Percentiles rank a stretch among this genome's conserved stretches.
Evolutionary conservation across 2,329 filamentous ascomycete genomes (phyloP).

Genomic region (Sporothrix luriei): DNA sequence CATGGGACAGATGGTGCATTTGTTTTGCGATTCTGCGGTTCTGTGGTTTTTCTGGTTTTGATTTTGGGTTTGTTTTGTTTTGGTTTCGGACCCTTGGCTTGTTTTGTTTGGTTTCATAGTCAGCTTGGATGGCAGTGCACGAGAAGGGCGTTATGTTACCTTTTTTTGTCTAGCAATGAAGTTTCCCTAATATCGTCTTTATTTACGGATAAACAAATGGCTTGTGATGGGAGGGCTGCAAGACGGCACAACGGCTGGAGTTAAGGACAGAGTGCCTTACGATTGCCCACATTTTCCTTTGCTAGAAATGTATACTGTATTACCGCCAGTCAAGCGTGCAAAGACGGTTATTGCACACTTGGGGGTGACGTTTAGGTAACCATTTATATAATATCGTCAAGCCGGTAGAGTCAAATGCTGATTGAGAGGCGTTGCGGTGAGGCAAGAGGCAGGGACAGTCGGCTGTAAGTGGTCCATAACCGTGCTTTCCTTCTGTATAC

Average conservation of each 20-base stretch:
- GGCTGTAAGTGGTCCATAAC: too few species aligned
- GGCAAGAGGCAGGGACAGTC: too few species aligned
- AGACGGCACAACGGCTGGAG: neutral
- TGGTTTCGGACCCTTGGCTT: neutral
- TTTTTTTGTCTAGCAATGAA: conserved; percentile 29
- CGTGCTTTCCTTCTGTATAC: too few species aligned
- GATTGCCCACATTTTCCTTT: too few species aligned
- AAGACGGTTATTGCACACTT: too few species aligned
- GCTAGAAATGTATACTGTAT: neutral
- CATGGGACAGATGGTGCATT: conserved; percentile 22
- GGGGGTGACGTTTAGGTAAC: too few species aligned
- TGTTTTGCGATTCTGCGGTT: neutral
- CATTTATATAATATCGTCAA: too few species aligned
- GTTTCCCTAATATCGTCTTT: neutral
- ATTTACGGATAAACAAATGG: too few species aligned
- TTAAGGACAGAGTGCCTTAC: neutral
- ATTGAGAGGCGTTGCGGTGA: too few species aligned
- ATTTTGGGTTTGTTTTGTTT: conserved; percentile 5
- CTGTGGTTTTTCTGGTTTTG: neutral
- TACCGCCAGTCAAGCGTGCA: neutral
- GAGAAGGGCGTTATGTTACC: conserved; percentile 12
- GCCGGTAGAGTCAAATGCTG: too few species aligned
- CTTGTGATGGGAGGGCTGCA: neutral
- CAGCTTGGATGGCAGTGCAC: conserved; percentile 24
- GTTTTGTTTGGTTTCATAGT: conserved; percentile 7